phyloP scores from a whole-genome alignment of 306 rosid species.

The Cucurbita argyrosperma region DNA sequence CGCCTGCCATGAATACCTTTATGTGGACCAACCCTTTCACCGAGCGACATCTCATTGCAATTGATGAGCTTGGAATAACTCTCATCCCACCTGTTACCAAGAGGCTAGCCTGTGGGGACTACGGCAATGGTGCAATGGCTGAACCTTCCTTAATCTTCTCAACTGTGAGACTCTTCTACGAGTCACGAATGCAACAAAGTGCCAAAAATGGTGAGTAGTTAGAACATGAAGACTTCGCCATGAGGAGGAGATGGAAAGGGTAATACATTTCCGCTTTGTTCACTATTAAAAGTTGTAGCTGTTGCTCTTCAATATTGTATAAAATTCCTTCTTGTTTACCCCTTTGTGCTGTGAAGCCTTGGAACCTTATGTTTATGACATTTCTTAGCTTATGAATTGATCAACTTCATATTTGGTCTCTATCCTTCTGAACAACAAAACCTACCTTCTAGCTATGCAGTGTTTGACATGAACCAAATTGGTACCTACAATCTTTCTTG shows the following conservation, averaged over 20 bases:
- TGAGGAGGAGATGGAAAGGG: background rate
- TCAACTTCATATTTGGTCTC: background rate
- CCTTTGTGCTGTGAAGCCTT: background rate
- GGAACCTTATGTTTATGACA: background rate
- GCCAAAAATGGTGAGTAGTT: slow-evolving; percentile 9
- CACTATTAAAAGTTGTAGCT: background rate
- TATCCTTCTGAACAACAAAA: background rate
- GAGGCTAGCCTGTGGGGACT: slow-evolving; percentile 75
- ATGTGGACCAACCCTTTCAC: slow-evolving; percentile 77
- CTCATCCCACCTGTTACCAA: slow-evolving; percentile 64
- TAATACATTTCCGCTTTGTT: background rate
- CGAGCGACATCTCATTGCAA: slow-evolving; percentile 34
- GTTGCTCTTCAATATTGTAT: background rate
- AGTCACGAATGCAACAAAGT: slow-evolving; percentile 40
- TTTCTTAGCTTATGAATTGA: background rate
- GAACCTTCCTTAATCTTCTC: slow-evolving; percentile 78
- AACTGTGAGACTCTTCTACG: slow-evolving; percentile 62
- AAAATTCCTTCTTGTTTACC: background rate
- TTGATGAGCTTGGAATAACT: slow-evolving; percentile 57
- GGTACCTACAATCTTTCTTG: too few relatives aligned
- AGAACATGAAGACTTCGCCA: background rate
- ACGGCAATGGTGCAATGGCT: slow-evolving; percentile 97
- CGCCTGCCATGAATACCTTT: slow-evolving; percentile 62
- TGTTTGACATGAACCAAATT: background rate
- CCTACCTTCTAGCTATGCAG: background rate